Percentiles rank a stretch among this genome's conserved stretches.
These are phyloP conservation scores for Kwoniella bestiolae DNA, from an alignment of 768 basidiomycete species.

Conservation along the genomic window DNA sequence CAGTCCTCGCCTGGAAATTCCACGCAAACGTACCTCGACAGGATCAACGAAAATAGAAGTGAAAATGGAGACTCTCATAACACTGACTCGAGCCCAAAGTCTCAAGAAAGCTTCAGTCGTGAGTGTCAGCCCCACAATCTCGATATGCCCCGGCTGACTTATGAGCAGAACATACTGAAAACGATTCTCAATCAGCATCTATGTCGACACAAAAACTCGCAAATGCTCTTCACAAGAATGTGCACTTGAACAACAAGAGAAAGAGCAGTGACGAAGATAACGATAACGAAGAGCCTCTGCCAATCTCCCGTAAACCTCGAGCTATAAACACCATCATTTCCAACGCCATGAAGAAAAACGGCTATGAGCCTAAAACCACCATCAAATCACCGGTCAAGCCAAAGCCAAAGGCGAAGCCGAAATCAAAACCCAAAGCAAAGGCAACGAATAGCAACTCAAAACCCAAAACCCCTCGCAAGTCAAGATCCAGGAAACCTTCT, in stretches of 20 bases:
- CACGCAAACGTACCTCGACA: neutral
- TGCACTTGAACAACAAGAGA: neutral
- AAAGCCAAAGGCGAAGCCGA: conserved; percentile 1
- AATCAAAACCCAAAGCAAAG: conserved; percentile 5
- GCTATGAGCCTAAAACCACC: neutral
- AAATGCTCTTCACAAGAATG: neutral
- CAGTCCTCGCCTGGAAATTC: neutral
- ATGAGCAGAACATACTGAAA: neutral
- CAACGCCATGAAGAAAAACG: neutral
- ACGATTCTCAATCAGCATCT: neutral
- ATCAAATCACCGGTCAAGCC: neutral
- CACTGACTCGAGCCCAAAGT: neutral
- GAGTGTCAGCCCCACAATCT: too few species aligned
- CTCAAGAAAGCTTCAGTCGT: neutral
- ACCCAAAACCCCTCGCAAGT: neutral
- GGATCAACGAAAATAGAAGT: neutral
- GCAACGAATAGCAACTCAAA: conserved; percentile 1
- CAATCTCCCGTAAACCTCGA: neutral
- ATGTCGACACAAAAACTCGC: neutral
- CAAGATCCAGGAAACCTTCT: neutral
- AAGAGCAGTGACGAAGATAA: neutral
- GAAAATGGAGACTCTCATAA: neutral
- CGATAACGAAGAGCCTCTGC: neutral
- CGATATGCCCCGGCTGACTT: neutral
- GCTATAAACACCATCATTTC: neutral